A percentile compares a stretch with the other conserved stretches of the same genome.
These are phyloP conservation scores for Uromyces viciae-fabae DNA, from an alignment of 1,284 basidiomycete species.

Conservation along the genomic window DNA sequence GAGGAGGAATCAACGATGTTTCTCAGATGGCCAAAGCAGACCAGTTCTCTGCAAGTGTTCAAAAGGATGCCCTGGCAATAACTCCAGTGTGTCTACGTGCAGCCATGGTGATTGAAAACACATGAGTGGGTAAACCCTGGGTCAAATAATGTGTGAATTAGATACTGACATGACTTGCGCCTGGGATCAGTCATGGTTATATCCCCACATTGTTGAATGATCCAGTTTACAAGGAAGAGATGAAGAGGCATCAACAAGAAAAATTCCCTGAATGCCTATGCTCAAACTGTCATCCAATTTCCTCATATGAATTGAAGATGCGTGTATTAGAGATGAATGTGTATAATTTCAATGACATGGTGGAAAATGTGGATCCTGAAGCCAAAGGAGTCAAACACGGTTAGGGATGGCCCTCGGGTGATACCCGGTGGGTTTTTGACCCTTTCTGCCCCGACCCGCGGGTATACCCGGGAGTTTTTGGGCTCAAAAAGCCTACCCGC, in stretches of 20 bases:
- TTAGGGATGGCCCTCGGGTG: too few species aligned
- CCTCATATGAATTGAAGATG: too few species aligned
- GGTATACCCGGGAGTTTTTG: too few species aligned
- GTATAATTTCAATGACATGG: too few species aligned
- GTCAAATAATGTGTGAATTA: neutral
- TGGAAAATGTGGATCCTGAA: too few species aligned
- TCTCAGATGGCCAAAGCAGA: neutral
- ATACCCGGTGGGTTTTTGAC: too few species aligned
- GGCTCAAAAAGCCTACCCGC: too few species aligned
- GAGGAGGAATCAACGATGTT: neutral
- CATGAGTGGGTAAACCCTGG: neutral
- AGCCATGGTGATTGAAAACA: neutral
- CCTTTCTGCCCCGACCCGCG: too few species aligned
- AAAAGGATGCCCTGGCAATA: slow-evolving; percentile 10
- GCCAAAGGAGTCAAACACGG: too few species aligned
- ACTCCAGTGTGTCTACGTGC: slow-evolving; percentile 8
- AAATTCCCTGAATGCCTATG: neutral
- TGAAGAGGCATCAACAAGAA: neutral
- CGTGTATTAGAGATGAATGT: too few species aligned
- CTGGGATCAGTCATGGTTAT: neutral
- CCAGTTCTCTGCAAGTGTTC: too few species aligned
- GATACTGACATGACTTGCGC: too few species aligned
- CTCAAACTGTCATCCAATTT: neutral
- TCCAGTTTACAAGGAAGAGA: neutral
- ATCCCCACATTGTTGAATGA: neutral